phyloP scores from a whole-genome alignment of 805 yeast species.

The Suhomyces sp. region DNA sequence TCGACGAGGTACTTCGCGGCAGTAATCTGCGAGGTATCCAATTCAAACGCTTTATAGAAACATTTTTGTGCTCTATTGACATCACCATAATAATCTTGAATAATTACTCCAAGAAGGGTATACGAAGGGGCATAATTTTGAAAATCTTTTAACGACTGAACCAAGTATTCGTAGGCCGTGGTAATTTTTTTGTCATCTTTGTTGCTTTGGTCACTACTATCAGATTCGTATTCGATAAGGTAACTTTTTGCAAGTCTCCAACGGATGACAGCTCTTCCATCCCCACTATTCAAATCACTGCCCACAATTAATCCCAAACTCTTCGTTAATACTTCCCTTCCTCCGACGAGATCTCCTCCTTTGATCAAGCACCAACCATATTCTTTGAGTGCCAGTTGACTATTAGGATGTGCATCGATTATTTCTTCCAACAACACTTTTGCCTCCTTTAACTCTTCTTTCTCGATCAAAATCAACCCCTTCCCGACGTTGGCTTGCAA shows the following conservation, averaged over 20 bases:
- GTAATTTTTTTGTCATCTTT: too few relatives aligned
- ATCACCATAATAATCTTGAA: slow-evolving; percentile 58
- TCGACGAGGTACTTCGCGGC: slow-evolving; percentile 75
- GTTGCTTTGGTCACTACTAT: slow-evolving; percentile 27
- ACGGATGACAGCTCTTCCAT: slow-evolving; percentile 55
- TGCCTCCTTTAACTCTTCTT: slow-evolving; percentile 58
- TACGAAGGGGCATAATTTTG: slow-evolving; percentile 75
- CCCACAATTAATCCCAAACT: slow-evolving; percentile 49
- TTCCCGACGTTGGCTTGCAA: slow-evolving; percentile 75
- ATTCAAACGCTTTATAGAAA: slow-evolving; percentile 84
- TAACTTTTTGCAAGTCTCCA: slow-evolving; percentile 78
- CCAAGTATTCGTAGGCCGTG: slow-evolving; percentile 62
- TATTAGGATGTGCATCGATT: slow-evolving; percentile 46
- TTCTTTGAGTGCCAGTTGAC: slow-evolving; percentile 62
- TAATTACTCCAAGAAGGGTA: slow-evolving; percentile 77
- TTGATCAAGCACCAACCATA: slow-evolving; percentile 76
- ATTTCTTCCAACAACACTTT: slow-evolving; percentile 51
- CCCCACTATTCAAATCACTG: slow-evolving; percentile 50
- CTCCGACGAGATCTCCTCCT: slow-evolving; percentile 48
- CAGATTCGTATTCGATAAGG: slow-evolving; percentile 30
- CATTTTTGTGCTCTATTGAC: slow-evolving; percentile 74
- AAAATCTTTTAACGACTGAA: slow-evolving; percentile 61
- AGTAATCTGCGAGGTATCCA: slow-evolving; percentile 69
- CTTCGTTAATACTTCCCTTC: slow-evolving; percentile 48
- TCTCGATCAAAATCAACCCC: slow-evolving; percentile 72